Conservation (phyloP, 1,284 basidiomycete genomes). For the Ceraceosorus bombacis region DNA sequence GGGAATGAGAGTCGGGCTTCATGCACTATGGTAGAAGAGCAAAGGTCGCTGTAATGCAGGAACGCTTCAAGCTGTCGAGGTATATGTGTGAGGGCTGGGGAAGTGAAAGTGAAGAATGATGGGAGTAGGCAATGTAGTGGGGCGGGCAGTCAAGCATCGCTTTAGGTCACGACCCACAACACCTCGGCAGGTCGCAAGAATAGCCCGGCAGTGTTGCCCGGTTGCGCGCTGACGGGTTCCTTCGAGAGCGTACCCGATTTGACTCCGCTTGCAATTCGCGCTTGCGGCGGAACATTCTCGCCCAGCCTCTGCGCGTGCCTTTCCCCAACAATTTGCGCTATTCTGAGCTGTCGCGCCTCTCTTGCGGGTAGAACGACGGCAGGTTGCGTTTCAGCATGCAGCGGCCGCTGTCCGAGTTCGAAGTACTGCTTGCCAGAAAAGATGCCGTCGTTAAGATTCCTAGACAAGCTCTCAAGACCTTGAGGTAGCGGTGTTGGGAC, state of each 20-base stretch:
- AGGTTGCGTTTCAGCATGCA: slow-evolving; percentile 59
- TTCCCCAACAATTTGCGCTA: slow-evolving; percentile 9
- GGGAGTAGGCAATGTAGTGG: too few relatives aligned
- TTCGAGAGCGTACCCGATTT: too few relatives aligned
- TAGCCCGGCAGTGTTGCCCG: slow-evolving; percentile 8
- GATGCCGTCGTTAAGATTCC: slow-evolving; percentile 67
- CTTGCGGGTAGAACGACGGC: slow-evolving; percentile 4
- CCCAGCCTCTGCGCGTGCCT: slow-evolving; percentile 2
- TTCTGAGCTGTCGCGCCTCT: slow-evolving; percentile 11
- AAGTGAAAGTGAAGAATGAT: too few relatives aligned
- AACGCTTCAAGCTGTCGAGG: too few relatives aligned
- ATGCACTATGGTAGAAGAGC: too few relatives aligned
- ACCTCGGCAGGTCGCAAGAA: slow-evolving; percentile 26
- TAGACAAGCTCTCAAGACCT: slow-evolving; percentile 3
- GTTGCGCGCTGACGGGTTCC: slow-evolving; percentile 8
- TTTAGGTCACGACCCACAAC: slow-evolving; percentile 25
- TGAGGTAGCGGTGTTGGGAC: slow-evolving; percentile 16
- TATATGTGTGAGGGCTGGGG: too few relatives aligned
- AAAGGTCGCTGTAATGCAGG: too few relatives aligned
- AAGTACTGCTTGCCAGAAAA: slow-evolving; percentile 74
- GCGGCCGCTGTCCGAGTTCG: slow-evolving; percentile 57
- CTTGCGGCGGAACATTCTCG: slow-evolving; percentile 2
- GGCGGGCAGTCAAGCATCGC: too few relatives aligned
- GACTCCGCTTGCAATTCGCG: too few relatives aligned
- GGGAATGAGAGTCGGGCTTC: too few relatives aligned